Base-by-base conservation (phyloP, 805 yeast species). In the Blastobotrys parvus region DNA sequence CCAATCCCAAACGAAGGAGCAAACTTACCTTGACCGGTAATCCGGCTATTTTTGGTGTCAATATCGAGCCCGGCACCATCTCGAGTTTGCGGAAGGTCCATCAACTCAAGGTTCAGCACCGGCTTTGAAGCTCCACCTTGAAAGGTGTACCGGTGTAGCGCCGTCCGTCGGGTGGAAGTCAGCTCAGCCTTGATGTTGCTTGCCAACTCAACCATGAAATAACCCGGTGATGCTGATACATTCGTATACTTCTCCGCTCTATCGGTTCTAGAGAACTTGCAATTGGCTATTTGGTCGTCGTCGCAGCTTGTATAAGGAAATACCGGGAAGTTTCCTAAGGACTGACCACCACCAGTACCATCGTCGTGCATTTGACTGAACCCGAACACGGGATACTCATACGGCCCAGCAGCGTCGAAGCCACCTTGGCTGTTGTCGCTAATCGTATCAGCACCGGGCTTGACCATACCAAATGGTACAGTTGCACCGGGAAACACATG, bases 331-430 rank as follows among this genome's bases (percentile, higher is more conserved):
- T 21, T 36, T 19, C 39, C 39, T 10, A 36, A 10, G 15, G 39
- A 36, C 20, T 68, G 67, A 3, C 67, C 59, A 3, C 68, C 68
- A n/a, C 69, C 70, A 3, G 66, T 63, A 3, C 70, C 70, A 3
- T 61, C 55, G 38, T 62, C 68, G 47, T 65, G 70, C 62, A 65
- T 56, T 64, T 63, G 57, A 1, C 67, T 61, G 30, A 65, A 50
- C 5, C 64, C 68, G 27, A 53, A 46, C n/a, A 65, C 49, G 6
- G 49, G 38, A 6, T 65, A 67, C 10, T 4, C 10, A 20, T 34
- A 16, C 36, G 19, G 20, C 7, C 29, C 29, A n/a, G n/a, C n/a
- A 25, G 29, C 29, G 1, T 61, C 59, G 46, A 58, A 65, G 3
- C 69, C 69, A 21, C 30, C 39, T 21, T 13, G 66, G 54, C 41